phyloP scores from a whole-genome alignment of 2,329 filamentous ascomycete genomes.

The Penicillium italicum region DNA sequence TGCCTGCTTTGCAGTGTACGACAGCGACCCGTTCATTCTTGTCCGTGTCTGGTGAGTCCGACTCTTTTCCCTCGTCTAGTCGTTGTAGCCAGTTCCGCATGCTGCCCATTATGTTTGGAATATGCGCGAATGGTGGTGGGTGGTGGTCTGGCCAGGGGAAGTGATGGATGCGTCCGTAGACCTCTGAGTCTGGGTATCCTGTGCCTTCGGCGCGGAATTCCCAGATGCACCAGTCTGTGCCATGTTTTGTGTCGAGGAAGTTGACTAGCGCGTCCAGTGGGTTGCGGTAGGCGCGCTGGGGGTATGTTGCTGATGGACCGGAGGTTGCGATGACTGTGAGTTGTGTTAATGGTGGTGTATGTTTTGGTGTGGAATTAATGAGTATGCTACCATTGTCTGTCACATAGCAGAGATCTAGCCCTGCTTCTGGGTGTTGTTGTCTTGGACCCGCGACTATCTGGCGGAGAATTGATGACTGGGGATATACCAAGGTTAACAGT shows the following conservation, averaged over 20 bases:
- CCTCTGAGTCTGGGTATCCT: conserved; percentile 86
- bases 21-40: conserved; percentile 67
- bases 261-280: conserved; percentile 80
- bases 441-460: conserved; percentile 89
- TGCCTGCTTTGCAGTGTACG: conserved; percentile 96
- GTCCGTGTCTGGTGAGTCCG: conserved; percentile 14
- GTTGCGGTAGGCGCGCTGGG: conserved; percentile 89
- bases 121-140: conserved; percentile 83
- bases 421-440: conserved; percentile 77
- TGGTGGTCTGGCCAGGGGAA: conserved; percentile 98
- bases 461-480: conserved; percentile 70
- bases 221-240: conserved; percentile 87
- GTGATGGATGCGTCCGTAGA: conserved; percentile 80
- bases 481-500: neutral
- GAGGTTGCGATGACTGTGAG: conserved; percentile 65
- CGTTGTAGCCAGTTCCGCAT: conserved; percentile 82
- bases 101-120: conserved; percentile 83
- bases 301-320: conserved; percentile 83
- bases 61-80: conserved; percentile 24
- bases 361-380: neutral
- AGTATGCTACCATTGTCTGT: conserved; percentile 62
- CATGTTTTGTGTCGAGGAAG: conserved; percentile 84
- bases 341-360: neutral
- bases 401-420: conserved; percentile 92
- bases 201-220: conserved; percentile 97